Percentiles rank a stretch among this genome's conserved stretches.
Evolutionary conservation across 441 rosid genomes (phyloP).

Genomic region (Gossypium schwendimanii): DNA sequence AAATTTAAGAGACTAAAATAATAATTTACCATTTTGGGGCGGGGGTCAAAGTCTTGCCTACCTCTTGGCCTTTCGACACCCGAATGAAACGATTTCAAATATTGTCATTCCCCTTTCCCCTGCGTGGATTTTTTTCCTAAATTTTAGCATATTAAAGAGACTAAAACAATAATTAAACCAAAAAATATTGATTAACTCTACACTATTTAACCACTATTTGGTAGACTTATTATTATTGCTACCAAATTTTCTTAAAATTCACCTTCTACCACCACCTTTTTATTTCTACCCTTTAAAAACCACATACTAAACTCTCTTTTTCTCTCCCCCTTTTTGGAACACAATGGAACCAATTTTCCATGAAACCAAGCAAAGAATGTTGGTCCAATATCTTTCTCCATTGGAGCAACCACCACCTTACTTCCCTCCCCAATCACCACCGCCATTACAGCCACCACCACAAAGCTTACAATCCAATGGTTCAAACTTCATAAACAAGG

Average conservation of each 20-base stretch:
- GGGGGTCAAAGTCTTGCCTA: too few species aligned
- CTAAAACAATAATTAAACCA: too few species aligned
- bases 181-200: neutral
- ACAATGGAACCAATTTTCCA: constrained; percentile 33
- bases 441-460: constrained; percentile 9
- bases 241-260: neutral
- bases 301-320: too few species aligned
- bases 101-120: too few species aligned
- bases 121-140: too few species aligned
- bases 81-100: too few species aligned
- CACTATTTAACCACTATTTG: neutral
- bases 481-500: constrained; percentile 31
- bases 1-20: too few species aligned
- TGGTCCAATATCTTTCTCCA: constrained; percentile 23
- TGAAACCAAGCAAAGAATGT: constrained; percentile 20
- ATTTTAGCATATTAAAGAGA: too few species aligned
- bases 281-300: neutral
- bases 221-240: neutral
- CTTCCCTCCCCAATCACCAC: constrained; percentile 30
- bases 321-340: neutral
- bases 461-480: constrained; percentile 24
- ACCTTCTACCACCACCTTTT: neutral
- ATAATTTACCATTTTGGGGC: too few species aligned
- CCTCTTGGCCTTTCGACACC: too few species aligned
- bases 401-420: constrained; percentile 23